Evolutionary conservation across 1,139 yeast species (phyloP).

Genomic region (Zygosaccharomyces pseudobailii): DNA sequence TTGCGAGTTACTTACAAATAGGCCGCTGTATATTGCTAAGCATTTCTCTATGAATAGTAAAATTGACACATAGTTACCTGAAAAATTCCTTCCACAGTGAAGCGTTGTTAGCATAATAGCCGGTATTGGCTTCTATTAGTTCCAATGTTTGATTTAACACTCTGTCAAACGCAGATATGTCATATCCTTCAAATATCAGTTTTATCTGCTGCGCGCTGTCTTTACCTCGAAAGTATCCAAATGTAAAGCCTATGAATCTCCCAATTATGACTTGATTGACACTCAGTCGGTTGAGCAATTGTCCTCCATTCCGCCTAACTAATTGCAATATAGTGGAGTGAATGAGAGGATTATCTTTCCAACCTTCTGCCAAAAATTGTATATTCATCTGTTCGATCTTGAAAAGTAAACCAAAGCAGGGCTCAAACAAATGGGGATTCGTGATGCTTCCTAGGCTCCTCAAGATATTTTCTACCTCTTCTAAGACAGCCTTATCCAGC

Average conservation of each 20-base stretch:
- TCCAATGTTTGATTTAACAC: slow-evolving; percentile 54
- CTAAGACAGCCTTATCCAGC: slow-evolving; percentile 56
- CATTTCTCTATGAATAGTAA: no score
- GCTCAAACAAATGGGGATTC: slow-evolving; percentile 33
- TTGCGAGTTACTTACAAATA: no score
- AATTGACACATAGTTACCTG: not conserved
- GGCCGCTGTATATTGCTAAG: no score
- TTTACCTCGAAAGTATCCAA: slow-evolving; percentile 44
- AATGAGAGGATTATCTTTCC: slow-evolving; percentile 48
- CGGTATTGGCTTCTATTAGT: slow-evolving; percentile 44
- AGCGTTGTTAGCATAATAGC: slow-evolving; percentile 11
- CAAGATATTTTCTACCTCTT: slow-evolving; percentile 63
- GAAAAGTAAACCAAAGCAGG: slow-evolving; percentile 24
- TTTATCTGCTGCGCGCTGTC: slow-evolving; percentile 44
- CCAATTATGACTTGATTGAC: slow-evolving; percentile 60
- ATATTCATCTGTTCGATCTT: slow-evolving; percentile 56
- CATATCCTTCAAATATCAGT: slow-evolving; percentile 49
- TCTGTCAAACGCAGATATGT: slow-evolving; percentile 58
- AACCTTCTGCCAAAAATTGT: slow-evolving; percentile 51
- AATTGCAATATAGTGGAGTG: slow-evolving; percentile 52
- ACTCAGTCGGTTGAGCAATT: slow-evolving; percentile 45
- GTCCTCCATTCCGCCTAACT: slow-evolving; percentile 50
- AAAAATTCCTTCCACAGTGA: slow-evolving; percentile 3
- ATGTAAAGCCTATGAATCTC: slow-evolving; percentile 53
- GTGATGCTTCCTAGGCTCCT: slow-evolving; percentile 55